phyloP scores from a whole-genome alignment of 352 stramenopile species.

The Phytophthora megakarya region DNA sequence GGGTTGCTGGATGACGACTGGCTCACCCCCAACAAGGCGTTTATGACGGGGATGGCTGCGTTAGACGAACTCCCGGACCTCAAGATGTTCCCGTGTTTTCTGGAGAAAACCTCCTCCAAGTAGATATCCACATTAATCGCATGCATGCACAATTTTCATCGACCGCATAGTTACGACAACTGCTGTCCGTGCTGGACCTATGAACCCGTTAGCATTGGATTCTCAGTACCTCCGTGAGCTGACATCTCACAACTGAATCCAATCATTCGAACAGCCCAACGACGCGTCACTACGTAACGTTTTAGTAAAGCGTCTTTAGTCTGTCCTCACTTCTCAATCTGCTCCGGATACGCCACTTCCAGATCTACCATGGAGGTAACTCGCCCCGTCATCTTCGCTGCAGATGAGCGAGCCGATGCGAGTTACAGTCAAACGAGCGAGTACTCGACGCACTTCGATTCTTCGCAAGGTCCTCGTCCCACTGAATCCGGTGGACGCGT shows the following conservation, averaged over 20 bases:
- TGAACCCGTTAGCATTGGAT: slow-evolving; percentile 4
- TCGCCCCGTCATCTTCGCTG: slow-evolving; percentile 3
- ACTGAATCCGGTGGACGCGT: slow-evolving; percentile 32
- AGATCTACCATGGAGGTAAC: slow-evolving; percentile 25
- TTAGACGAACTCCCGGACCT: slow-evolving; percentile 63
- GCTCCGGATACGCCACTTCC: not conserved
- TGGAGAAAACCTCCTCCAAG: slow-evolving; percentile 26
- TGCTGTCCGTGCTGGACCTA: too few species aligned
- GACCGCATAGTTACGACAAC: too few species aligned
- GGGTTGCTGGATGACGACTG: slow-evolving; percentile 71
- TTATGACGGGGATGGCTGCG: slow-evolving; percentile 55
- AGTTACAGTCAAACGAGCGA: slow-evolving; percentile 18
- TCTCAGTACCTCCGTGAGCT: slow-evolving; percentile 1
- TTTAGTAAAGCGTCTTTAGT: not conserved
- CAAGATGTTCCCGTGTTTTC: slow-evolving; percentile 65
- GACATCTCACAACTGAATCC: slow-evolving; percentile 18
- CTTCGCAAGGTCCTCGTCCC: slow-evolving; percentile 21
- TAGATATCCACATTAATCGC: too few species aligned
- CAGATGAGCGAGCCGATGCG: not conserved
- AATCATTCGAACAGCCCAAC: slow-evolving; percentile 18
- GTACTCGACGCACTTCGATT: slow-evolving; percentile 34
- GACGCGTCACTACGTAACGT: not conserved
- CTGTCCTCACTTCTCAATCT: not conserved
- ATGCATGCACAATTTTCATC: too few species aligned
- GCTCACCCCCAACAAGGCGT: slow-evolving; percentile 66